Conservation (phyloP, 805 yeast species). For the Clavispora phyllophila region DNA sequence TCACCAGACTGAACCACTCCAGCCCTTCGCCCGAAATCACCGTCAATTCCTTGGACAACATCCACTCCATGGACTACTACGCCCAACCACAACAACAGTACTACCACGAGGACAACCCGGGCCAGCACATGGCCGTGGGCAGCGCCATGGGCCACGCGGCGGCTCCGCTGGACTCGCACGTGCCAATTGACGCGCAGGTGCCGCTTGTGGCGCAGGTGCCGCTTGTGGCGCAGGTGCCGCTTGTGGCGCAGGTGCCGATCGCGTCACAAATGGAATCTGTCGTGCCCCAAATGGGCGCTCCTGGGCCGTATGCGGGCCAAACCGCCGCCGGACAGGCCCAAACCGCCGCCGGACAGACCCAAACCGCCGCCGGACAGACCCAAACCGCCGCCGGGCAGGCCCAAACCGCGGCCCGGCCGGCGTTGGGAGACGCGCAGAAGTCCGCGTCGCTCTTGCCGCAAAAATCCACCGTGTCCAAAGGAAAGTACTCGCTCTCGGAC, state of each 20-base stretch:
- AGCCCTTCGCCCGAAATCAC: slow-evolving; percentile 7
- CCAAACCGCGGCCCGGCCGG: background rate
- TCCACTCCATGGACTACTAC: slow-evolving; percentile 12
- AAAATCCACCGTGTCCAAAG: slow-evolving; percentile 36
- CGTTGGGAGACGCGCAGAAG: background rate
- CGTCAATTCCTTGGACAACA: slow-evolving; percentile 9
- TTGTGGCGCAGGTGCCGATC: background rate
- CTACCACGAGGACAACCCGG: background rate
- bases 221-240: no score
- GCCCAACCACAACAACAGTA: background rate
- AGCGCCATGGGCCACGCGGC: no score
- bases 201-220: background rate
- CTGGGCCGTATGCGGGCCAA: no score
- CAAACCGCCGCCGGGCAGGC: no score
- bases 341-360: no score
- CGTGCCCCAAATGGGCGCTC: no score
- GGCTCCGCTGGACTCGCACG: background rate
- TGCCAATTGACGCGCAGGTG: background rate
- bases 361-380: no score
- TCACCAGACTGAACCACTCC: slow-evolving; percentile 7
- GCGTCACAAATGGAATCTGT: background rate
- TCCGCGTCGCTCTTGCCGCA: slow-evolving; percentile 15
- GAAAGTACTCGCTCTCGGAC: slow-evolving; percentile 52
- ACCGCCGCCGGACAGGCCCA: no score
- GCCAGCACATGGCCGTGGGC: background rate